Conservation (phyloP, 108 stramenopile species). For the Nitzschia palea region DNA sequence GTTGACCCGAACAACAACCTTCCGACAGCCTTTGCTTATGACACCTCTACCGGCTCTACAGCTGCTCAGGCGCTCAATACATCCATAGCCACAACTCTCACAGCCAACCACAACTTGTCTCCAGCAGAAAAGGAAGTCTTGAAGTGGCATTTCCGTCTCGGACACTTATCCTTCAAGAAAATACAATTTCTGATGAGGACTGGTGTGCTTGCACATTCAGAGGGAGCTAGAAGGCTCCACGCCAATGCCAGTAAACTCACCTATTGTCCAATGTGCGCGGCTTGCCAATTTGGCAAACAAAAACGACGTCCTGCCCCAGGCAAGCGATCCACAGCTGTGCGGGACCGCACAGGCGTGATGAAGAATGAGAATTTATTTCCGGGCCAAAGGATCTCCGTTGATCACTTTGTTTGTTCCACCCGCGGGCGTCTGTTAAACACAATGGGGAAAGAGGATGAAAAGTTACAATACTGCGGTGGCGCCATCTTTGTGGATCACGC, state of each 20-base stretch:
- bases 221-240: neutral
- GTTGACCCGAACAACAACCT: neutral
- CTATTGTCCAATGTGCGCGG: conserved; percentile 13
- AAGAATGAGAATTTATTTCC: conserved; percentile 9
- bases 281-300: conserved; percentile 36
- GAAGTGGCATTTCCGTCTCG: conserved; percentile 32
- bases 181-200: neutral
- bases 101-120: conserved; percentile 36
- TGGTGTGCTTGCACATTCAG: neutral
- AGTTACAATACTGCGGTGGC: conserved; percentile 33
- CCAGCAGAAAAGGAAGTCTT: conserved; percentile 30
- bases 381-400: conserved; percentile 39
- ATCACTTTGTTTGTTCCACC: conserved; percentile 35
- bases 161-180: conserved; percentile 14
- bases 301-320: conserved; percentile 2
- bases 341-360: conserved; percentile 19
- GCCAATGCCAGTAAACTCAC: no score
- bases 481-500: conserved; percentile 51
- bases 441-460: conserved; percentile 27
- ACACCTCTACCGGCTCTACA: neutral
- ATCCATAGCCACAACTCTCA: conserved; percentile 1
- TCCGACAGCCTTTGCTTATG: neutral
- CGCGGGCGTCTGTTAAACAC: conserved; percentile 36
- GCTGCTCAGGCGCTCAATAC: neutral
- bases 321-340: neutral